Percentiles rank a stretch among this genome's conserved stretches.
Evolutionary conservation across 2,329 filamentous ascomycete species (phyloP).

Genomic region (Hortaea werneckii): DNA sequence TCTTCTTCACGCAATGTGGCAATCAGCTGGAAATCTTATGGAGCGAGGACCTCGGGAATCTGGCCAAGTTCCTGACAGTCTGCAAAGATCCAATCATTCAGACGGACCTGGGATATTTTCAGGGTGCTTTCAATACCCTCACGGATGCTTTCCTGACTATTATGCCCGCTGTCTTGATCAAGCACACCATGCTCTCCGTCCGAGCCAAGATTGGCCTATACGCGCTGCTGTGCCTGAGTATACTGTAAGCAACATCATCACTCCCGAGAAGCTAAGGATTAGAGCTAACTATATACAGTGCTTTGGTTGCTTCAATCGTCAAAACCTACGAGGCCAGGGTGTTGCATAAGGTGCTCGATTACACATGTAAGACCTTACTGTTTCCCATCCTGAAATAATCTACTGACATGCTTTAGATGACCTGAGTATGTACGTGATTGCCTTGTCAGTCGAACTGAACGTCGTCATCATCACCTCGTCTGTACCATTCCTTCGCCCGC

Average conservation of each 20-base stretch:
- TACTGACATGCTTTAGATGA: slow-evolving; percentile 5
- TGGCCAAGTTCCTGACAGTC: background rate
- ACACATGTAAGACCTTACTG: slow-evolving; percentile 10
- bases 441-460: slow-evolving; percentile 22
- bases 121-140: slow-evolving; percentile 19
- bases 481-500: slow-evolving; percentile 18
- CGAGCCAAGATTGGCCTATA: slow-evolving; percentile 17
- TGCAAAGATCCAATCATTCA: slow-evolving; percentile 15
- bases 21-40: slow-evolving; percentile 13
- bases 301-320: slow-evolving; percentile 21
- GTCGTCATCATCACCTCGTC: slow-evolving; percentile 26
- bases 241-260: slow-evolving; percentile 10
- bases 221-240: slow-evolving; percentile 17
- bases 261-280: background rate
- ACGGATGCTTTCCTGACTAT: slow-evolving; percentile 21
- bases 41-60: background rate
- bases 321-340: slow-evolving; percentile 21
- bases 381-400: background rate
- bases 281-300: slow-evolving; percentile 7
- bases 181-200: slow-evolving; percentile 16
- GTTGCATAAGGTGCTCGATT: slow-evolving; percentile 18
- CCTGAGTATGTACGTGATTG: slow-evolving; percentile 17
- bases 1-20: slow-evolving; percentile 20
- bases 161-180: slow-evolving; percentile 21
- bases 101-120: slow-evolving; percentile 10